phyloP scores from a whole-genome alignment of 768 basidiomycete species.

The Suillus subaureus region DNA sequence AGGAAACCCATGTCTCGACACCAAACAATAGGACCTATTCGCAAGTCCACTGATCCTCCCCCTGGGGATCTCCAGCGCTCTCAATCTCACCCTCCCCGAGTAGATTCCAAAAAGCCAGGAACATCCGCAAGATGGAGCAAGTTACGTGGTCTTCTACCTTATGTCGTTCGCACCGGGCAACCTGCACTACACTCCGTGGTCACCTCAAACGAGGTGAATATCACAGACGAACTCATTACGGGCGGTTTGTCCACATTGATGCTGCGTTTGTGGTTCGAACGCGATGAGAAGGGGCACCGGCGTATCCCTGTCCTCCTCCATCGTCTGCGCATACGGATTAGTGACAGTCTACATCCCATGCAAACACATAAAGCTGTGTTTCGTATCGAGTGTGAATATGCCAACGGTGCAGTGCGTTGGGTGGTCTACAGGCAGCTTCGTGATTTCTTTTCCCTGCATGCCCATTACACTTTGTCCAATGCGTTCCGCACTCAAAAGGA shows the following conservation, averaged over 20 bases:
- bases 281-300: constrained; percentile 82
- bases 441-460: constrained; percentile 88
- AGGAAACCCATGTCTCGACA: constrained; percentile 24
- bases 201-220: constrained; percentile 60
- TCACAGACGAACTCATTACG: constrained; percentile 80
- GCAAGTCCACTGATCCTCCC: constrained; percentile 11
- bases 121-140: constrained; percentile 57
- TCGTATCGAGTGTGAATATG: constrained; percentile 95
- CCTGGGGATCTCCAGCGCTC: constrained; percentile 22
- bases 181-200: constrained; percentile 50
- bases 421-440: constrained; percentile 92
- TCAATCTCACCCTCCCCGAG: constrained; percentile 32
- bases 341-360: constrained; percentile 83
- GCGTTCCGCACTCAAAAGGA: constrained; percentile 72
- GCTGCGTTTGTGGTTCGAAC: constrained; percentile 82
- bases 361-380: constrained; percentile 80
- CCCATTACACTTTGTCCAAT: constrained; percentile 87
- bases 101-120: constrained; percentile 21
- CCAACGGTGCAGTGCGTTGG: constrained; percentile 90
- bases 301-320: constrained; percentile 80
- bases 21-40: constrained; percentile 3
- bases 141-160: constrained; percentile 67
- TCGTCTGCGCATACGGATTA: constrained; percentile 80
- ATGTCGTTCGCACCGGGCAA: constrained; percentile 39
- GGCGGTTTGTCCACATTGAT: constrained; percentile 81